Base-by-base conservation (phyloP, 2,329 filamentous ascomycete species). In the Ophiostoma sp. region DNA sequence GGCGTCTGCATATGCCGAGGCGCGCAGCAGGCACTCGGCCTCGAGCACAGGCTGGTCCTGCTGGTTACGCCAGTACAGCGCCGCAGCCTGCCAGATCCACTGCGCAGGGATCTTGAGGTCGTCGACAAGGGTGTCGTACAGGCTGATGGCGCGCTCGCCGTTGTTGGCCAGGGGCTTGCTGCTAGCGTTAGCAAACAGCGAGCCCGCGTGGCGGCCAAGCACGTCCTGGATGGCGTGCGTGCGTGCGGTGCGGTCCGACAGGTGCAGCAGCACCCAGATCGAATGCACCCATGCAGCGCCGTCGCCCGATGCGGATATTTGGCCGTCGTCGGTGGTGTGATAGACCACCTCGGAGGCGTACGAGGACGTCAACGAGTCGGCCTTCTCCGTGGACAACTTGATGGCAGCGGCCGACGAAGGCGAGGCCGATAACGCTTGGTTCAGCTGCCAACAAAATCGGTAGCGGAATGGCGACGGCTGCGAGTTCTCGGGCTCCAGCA, bases 51-150 rank as follows among this genome's bases (percentile, higher is more conserved):
- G 83, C 75, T 93, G 87, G 71, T 87, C 86, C 74, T 85, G 86
- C 64, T 88, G 86, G 69, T 88, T 88, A 70, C 91, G 89, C 78
- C 92, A 93, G 77, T 90, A 89, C 14, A 94, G 82, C 12, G 93
- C 93, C 75, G 93, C 91, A 18, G 95, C 92, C 70, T 92, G 87
- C 87, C 91, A 96, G 66, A 98, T 83, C 93, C 94, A 96, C 3
- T 84, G 77, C 1, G 83, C 78, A 0, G 94, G 92, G 58, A 98
- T 85, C 71, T 86, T 85, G 67, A 93, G 85, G 44, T 85, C 86
- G 62, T 84, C 80, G 0, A 84, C 70, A 84, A 36, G 95, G 80
- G 14, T 84, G 47, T 71, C 72, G 69, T 73, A 83, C 11, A 78
- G 80, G 77, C 88, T 92, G 67, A 78, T 83, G 16, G 79, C 36